Base-by-base conservation (phyloP, 2,329 filamentous ascomycete species). In the Arthroderma sp. region DNA sequence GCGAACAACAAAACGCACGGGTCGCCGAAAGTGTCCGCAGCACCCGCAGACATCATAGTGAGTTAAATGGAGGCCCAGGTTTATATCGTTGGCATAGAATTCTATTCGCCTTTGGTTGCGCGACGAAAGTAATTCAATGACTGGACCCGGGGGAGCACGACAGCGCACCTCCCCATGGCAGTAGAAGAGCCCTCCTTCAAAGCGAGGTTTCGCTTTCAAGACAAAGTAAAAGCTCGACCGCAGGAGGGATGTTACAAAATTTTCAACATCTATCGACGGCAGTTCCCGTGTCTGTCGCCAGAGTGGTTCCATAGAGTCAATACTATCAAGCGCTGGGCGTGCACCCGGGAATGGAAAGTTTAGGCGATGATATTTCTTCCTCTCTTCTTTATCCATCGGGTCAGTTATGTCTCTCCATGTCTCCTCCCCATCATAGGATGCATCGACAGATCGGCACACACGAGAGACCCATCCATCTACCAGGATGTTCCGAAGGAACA, bases 71-170 rank as follows among this genome's bases (percentile, higher is more conserved):
- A 47, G 45, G 31, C 46, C 50, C 6, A 52, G 38, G 36, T 49
- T 50, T 4, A 52, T 48, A n/a, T 30, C 31, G 30, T 52, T 40
- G 33, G 48, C 48, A 31, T 42, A 51, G 32, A 52, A 50, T 6
- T 44, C 34, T 11, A 34, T 43, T 38, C 32, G 30, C 6, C 36
- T 33, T 22, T 44, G 39, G 9, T 48, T 22, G 8, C 22, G 28
- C 29, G 42, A 9, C n/a, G 7, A n/a, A 7, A 52, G 38, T 5
- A 36, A 42, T 7, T 39, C 32, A 8, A 52, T 47, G 1, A 52
- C 27, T 29, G 44, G 36, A 8, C 22, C 29, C 6, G 46, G 29
- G 4, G 40, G 40, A 27, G 37, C 40, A 31, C 46, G 47, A 43
- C 38, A 49, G 27, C 43, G 45, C 28, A 52, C 51, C 28, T 36